Conservation (phyloP, 441 rosid genomes). For the Corymbia calophylla region DNA sequence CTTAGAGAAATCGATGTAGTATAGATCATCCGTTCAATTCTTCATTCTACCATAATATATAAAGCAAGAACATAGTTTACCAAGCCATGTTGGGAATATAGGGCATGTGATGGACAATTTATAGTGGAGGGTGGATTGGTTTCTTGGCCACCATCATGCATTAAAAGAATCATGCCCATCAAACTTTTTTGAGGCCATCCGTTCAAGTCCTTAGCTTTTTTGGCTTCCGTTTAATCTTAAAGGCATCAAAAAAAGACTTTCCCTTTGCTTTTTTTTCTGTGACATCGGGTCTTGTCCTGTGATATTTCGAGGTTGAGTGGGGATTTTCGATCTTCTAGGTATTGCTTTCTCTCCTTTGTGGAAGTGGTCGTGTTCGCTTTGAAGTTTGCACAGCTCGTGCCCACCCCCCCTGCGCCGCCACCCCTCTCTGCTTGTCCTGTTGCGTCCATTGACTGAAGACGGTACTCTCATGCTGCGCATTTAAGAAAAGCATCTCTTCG, state of each 20-base stretch:
- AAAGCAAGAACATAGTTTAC: not conserved
- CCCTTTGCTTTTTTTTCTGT: not conserved
- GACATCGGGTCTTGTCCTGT: not conserved
- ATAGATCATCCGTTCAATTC: accelerated
- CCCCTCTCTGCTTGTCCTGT: not conserved
- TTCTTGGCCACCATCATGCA: not conserved
- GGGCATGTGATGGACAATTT: not conserved
- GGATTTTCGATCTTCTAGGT: not conserved
- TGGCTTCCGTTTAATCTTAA: not conserved
- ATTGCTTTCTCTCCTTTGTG: not conserved
- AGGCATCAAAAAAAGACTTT: not conserved
- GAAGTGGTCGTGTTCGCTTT: not conserved
- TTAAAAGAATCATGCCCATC: not conserved
- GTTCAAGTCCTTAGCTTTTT: not conserved
- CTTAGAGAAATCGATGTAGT: not conserved
- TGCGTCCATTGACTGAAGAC: not conserved
- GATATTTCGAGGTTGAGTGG: not conserved
- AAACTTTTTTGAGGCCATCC: not conserved
- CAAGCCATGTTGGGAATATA: too few relatives aligned
- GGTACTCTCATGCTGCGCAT: not conserved
- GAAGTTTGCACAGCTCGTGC: not conserved
- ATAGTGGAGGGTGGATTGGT: not conserved
- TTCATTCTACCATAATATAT: not conserved
- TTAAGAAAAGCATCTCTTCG: not conserved
- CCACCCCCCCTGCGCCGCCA: not conserved